Base-by-base conservation (phyloP, 768 basidiomycete genomes). In the Amanita pallidorosea region DNA sequence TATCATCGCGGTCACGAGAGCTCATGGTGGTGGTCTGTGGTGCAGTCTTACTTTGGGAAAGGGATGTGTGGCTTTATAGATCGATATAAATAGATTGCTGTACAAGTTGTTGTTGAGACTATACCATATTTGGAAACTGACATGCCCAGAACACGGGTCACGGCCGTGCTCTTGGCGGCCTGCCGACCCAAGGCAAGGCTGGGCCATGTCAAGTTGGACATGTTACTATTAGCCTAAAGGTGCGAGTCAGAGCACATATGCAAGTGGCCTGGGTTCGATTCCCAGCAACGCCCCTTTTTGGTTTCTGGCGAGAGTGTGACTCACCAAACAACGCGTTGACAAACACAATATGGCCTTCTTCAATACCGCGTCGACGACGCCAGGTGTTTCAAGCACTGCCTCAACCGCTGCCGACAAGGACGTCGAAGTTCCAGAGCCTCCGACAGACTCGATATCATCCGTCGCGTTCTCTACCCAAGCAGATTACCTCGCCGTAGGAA, bases 401-500 rank as follows among this genome's bases (percentile, higher is more conserved):
- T 64, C 76, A 17, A 58, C 74, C 5, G 23, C 72, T 0, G 67
- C 70, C 3, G 84, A 88, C 44, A 88, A 85, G 65, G 90, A 93
- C 63, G 70, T 90, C 51, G 89, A 92, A 58, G 78, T 95, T 44
- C 63, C 73, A 5, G 84, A 92, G 52, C 85, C 88, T 0, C 91
- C 91, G 3, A 63, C 79, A 7, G 95, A 97, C 63, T 90, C 89
- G 11, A 88, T 95, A 54, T 94, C 91, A 2, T 79, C 81, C 2
- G 65, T 97, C 46, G 68, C 85, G 1, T 97, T 94, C 69, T 92
- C 88, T 0, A 79, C 85, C 5, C 83, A 80, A 15, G 86, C 86
- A 7, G 90, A 95, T 61, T 88, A 89, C 61, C 76, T 98, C 22
- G 92, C 94, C 7, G 93, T 94, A 11, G 92, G 82, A 49, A 87